Evolutionary conservation across 257 asterid species (phyloP), one percentile per base, ranked within the genome.

Genomic region (Voacanga thouarsii): DNA sequence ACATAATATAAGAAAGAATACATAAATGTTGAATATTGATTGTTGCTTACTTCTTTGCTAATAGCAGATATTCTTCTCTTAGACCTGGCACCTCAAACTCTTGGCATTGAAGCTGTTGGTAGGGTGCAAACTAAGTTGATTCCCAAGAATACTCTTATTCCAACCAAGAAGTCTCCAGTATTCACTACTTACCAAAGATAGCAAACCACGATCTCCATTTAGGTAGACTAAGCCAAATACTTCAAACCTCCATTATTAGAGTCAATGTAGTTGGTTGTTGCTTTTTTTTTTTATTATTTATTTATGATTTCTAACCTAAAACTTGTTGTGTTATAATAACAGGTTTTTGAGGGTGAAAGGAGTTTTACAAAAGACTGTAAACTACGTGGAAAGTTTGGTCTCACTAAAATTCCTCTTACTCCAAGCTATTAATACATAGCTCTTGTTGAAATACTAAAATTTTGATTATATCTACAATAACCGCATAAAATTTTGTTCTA

Each of bases 331-430:
- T 39, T 51, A 43, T 64, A 49, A n/a, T 82, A 59, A 64, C 81
- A 94, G 99, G 98, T 95, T 37, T 95, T 85, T 65, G 99, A 95
- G 87, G 99, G 99, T 49, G 99, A 95, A 85, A 83, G 99, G 85
- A 93, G 97, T 77, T 90, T 95, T 68, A 92, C 96, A 43, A 95
- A 95, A 90, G 99, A 95, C 85, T 89, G 96, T 80, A 88, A 97
- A 86, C 85, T 82, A 71, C 99, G 93, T 18, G 99, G 99, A 41
- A 93, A 90, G 80, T 95, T 95, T 26, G 99, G 93, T 78, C 92
- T 95, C 33, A 81, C 90, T 15, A 98, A 97, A 84, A 90, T 95
- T 33, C 82, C 98, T 60, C 99, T 98, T 7, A 96, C 99, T 70
- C 99, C 99, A 78, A 93, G 98, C 98, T 93, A 75, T 26, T 19